Conservation (phyloP, 2,329 filamentous ascomycete genomes). For the Colletotrichum sp. region DNA sequence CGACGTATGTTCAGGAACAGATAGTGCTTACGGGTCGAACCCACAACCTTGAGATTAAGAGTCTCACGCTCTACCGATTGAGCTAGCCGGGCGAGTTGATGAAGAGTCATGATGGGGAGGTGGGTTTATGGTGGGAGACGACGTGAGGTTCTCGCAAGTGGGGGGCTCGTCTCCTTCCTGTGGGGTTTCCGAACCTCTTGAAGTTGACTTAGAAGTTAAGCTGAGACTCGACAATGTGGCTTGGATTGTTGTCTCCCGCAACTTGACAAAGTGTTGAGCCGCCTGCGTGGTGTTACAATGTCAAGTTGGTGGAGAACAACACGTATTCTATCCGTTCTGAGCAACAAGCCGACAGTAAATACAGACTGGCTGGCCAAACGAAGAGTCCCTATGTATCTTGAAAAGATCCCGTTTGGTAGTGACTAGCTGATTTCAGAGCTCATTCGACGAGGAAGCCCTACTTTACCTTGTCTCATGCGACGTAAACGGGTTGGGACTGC, state of each 20-base stretch:
- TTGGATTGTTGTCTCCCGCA: not conserved
- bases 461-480: not conserved
- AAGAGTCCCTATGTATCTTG: not conserved
- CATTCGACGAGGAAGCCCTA: not conserved
- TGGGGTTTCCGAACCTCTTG: not conserved
- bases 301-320: not conserved
- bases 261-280: not conserved
- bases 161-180: not conserved
- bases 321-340: not conserved
- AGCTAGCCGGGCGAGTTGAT: conserved; percentile 58
- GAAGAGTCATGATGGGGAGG: not conserved
- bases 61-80: conserved; percentile 78
- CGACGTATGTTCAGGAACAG: not conserved
- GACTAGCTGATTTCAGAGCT: not conserved
- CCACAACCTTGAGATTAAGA: conserved; percentile 67
- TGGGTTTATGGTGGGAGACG: not conserved
- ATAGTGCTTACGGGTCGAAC: conserved; percentile 45
- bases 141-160: not conserved
- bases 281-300: not conserved
- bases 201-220: not conserved
- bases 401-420: not conserved
- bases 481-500: not conserved
- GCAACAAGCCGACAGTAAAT: not conserved
- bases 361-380: not conserved
- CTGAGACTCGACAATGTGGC: not conserved